These are phyloP conservation scores for Polysphondylium violaceum DNA, from an alignment of 78 protist species.

Conservation along the genomic window DNA sequence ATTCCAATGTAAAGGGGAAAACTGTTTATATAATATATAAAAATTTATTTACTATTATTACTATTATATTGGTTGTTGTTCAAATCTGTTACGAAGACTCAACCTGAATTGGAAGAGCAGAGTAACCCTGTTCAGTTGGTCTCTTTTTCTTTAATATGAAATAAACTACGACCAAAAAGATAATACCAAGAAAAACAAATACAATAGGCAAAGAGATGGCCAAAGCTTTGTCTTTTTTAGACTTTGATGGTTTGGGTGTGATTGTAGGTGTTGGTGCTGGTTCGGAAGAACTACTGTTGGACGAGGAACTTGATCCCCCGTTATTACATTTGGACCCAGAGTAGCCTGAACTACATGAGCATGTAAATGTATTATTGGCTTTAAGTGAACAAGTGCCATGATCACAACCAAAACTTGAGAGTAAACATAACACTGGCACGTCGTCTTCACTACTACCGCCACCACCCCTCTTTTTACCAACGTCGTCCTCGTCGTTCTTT, in stretches of 20 bases:
- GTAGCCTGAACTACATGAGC: neutral
- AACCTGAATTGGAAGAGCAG: no score
- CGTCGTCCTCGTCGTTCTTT: neutral
- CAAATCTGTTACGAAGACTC: no score
- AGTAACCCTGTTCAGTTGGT: no score
- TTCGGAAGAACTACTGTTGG: neutral
- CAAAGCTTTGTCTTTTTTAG: neutral
- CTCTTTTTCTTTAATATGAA: conserved; percentile 16
- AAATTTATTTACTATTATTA: no score
- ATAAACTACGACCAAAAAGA: neutral
- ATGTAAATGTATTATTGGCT: neutral
- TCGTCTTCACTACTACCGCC: neutral
- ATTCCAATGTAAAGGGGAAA: no score
- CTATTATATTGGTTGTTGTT: no score
- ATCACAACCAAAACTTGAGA: neutral
- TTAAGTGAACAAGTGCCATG: conserved; percentile 4
- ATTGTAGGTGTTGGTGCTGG: neutral
- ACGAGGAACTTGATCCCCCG: neutral
- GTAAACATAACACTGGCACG: neutral
- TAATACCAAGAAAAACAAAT: conserved; percentile 18
- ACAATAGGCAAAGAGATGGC: conserved; percentile 41
- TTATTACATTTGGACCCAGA: neutral
- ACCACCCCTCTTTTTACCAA: neutral
- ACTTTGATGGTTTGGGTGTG: no score
- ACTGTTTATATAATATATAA: no score